phyloP scores from a whole-genome alignment of 2,329 filamentous ascomycete species.

The Helminthosporium solani region DNA sequence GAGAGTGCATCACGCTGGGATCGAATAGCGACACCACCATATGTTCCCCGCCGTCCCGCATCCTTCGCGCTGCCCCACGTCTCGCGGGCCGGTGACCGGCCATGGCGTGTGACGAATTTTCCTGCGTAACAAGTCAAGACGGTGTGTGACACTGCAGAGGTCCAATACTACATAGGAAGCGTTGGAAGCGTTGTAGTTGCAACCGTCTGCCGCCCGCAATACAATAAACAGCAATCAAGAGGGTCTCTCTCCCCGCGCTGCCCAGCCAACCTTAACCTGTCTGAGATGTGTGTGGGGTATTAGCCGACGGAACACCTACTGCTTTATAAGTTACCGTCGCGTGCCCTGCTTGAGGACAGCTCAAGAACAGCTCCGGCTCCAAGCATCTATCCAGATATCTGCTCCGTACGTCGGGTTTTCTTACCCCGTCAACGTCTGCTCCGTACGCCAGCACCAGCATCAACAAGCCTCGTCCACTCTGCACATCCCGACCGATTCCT shows the following conservation, averaged over 20 bases:
- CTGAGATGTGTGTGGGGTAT: constrained; percentile 12
- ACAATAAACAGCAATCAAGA: constrained; percentile 21
- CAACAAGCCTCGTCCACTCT: too few species aligned
- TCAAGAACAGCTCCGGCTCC: too few species aligned
- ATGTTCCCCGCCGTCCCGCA: background rate
- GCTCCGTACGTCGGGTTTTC: constrained; percentile 19
- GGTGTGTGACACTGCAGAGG: too few species aligned
- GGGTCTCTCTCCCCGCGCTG: too few species aligned
- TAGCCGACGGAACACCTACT: constrained; percentile 14
- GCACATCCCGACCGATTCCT: too few species aligned
- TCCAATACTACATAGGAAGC: too few species aligned
- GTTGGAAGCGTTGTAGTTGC: too few species aligned
- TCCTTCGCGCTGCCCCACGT: constrained; percentile 12
- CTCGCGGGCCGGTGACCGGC: background rate
- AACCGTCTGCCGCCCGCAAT: background rate
- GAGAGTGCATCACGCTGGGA: constrained; percentile 1
- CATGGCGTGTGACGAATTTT: constrained; percentile 14
- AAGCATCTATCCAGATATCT: too few species aligned
- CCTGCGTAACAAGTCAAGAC: constrained; percentile 3
- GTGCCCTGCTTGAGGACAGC: background rate
- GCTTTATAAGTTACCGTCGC: background rate
- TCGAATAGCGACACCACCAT: constrained; percentile 1
- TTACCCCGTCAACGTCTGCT: constrained; percentile 31
- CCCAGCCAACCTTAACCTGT: constrained; percentile 10
- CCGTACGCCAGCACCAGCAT: too few species aligned